These are phyloP conservation scores for Yarrowia porcina DNA, from an alignment of 805 yeast species.

Conservation along the genomic window DNA sequence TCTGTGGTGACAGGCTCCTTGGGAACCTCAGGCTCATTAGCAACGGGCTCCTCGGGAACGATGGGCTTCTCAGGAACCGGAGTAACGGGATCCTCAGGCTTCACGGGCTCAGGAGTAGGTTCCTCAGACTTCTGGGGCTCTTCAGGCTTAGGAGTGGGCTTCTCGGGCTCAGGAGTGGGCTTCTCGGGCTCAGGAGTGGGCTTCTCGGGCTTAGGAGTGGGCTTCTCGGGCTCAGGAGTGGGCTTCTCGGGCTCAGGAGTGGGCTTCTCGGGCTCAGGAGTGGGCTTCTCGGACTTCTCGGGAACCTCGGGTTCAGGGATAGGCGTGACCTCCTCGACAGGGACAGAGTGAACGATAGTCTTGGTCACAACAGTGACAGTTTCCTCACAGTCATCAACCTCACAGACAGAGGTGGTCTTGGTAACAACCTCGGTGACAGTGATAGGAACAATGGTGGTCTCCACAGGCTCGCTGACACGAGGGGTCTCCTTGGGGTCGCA, in stretches of 20 bases:
- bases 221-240: not conserved
- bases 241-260: not conserved
- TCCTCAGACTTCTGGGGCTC: not conserved
- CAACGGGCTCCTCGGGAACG: not conserved
- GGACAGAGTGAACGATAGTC: constrained; percentile 2
- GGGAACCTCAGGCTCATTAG: not conserved
- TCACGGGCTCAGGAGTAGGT: not conserved
- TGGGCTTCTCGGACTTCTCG: not conserved
- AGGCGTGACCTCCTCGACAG: not conserved
- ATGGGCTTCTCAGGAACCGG: not conserved
- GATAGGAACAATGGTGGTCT: not conserved
- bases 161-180: constrained; percentile 1
- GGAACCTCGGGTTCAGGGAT: not conserved
- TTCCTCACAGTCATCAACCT: not conserved
- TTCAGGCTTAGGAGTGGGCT: not conserved
- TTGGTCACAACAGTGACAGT: not conserved
- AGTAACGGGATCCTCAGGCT: not conserved
- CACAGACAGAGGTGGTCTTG: not conserved
- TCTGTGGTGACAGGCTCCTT: not conserved
- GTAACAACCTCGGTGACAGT: not conserved
- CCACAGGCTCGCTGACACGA: not conserved
- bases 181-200: not conserved
- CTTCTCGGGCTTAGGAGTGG: not conserved
- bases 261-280: not conserved
- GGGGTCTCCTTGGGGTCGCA: not conserved